A percentile compares a stretch with the other conserved stretches of the same genome.
Evolutionary conservation across 73 alveolate species (phyloP).

Genomic region (Paramecium biaurelia): DNA sequence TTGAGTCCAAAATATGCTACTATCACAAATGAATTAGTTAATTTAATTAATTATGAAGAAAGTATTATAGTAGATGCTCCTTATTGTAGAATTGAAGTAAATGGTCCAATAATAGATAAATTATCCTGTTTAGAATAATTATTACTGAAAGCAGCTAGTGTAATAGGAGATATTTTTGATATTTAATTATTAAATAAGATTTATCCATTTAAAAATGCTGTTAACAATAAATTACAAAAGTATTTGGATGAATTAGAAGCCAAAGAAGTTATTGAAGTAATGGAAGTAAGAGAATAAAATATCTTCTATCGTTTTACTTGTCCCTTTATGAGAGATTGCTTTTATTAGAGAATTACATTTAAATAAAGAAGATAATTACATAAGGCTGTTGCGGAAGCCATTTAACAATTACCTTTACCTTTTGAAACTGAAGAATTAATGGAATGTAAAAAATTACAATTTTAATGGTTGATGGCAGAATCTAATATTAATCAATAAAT

Average conservation of each 20-base stretch:
- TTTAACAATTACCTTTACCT: conserved; percentile 24
- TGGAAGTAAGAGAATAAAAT: conserved; percentile 49
- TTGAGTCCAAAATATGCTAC: conserved; percentile 53
- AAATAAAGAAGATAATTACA: conserved; percentile 59
- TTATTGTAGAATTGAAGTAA: conserved; percentile 33
- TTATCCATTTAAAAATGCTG: conserved; percentile 52
- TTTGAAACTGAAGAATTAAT: conserved; percentile 54
- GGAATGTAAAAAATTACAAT: conserved; percentile 48
- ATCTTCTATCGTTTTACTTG: conserved; percentile 51
- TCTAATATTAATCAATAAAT: not conserved
- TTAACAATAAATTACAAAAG: conserved; percentile 8
- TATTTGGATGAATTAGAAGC: conserved; percentile 17
- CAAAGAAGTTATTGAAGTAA: conserved; percentile 49
- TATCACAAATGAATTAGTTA: conserved; percentile 31
- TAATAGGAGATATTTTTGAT: conserved; percentile 59
- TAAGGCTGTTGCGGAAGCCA: conserved; percentile 54
- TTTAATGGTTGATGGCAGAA: conserved; percentile 59
- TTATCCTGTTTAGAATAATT: conserved; percentile 53
- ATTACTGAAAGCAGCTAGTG: conserved; percentile 43
- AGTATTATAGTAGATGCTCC: conserved; percentile 53
- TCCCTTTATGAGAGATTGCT: conserved; percentile 48
- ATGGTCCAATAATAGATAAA: conserved; percentile 55
- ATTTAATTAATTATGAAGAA: conserved; percentile 49
- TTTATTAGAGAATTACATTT: conserved; percentile 46
- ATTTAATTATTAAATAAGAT: conserved; percentile 26